Evolutionary conservation across 805 yeast species (phyloP).

Genomic region (Kodamaea kaohsiungensis): DNA sequence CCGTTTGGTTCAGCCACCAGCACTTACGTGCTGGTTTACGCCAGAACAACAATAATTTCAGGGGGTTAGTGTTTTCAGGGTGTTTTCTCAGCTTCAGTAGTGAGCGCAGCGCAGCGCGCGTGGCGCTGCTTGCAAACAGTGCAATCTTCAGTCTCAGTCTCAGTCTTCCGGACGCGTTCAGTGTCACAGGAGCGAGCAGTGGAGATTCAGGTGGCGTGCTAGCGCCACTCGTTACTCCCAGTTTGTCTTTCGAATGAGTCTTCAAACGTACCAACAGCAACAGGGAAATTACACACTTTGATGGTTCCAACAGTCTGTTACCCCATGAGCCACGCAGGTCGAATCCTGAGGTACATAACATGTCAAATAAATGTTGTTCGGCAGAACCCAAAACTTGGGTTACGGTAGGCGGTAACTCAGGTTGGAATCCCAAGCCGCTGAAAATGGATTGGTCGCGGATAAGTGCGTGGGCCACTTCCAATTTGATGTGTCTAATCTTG

Average conservation of each 20-base stretch:
- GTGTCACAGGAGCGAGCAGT: slow-evolving; percentile 37
- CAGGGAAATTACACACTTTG: slow-evolving; percentile 83
- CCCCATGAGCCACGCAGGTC: slow-evolving; percentile 75
- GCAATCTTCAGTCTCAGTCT: slow-evolving; percentile 58
- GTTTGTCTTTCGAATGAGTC: slow-evolving; percentile 24
- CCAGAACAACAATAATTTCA: slow-evolving; percentile 87
- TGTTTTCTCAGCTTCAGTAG: slow-evolving; percentile 49
- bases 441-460: slow-evolving; percentile 62
- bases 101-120: slow-evolving; percentile 57
- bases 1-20: slow-evolving; percentile 85
- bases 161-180: slow-evolving; percentile 40
- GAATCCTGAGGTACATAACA: slow-evolving; percentile 92
- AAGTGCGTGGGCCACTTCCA: slow-evolving; percentile 69
- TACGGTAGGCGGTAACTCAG: slow-evolving; percentile 26
- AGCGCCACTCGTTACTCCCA: slow-evolving; percentile 14
- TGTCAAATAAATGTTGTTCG: slow-evolving; percentile 90
- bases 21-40: slow-evolving; percentile 97
- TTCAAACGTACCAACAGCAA: slow-evolving; percentile 68
- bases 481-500: slow-evolving; percentile 67
- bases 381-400: slow-evolving; percentile 75
- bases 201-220: slow-evolving; percentile 47
- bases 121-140: slow-evolving; percentile 53
- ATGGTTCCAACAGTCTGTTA: slow-evolving; percentile 81
- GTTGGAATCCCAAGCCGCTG: slow-evolving; percentile 70
- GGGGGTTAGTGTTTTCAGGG: slow-evolving; percentile 41